Evolutionary conservation across 2,329 filamentous ascomycete species (phyloP).

Genomic region (Fusarium anthophilum): DNA sequence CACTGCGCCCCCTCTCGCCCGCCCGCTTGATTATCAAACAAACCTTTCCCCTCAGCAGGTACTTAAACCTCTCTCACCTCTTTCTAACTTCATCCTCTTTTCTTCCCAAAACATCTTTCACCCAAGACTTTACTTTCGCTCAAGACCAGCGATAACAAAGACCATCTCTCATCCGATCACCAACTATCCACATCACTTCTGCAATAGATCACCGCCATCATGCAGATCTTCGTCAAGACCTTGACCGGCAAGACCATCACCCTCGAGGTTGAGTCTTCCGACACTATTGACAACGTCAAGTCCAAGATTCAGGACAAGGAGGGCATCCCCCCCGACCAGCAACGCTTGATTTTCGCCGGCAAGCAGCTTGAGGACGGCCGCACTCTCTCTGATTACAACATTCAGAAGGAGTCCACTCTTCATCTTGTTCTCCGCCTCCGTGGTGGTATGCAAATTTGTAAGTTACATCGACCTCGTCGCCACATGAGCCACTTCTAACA

Average conservation of each 20-base stretch:
- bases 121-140: constrained; percentile 6
- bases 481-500: constrained; percentile 24
- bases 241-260: constrained; percentile 75
- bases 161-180: constrained; percentile 10
- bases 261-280: constrained; percentile 81
- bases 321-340: constrained; percentile 95
- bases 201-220: constrained; percentile 58
- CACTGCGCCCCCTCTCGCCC: constrained; percentile 39
- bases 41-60: constrained; percentile 30
- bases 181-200: constrained; percentile 37
- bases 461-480: constrained; percentile 37
- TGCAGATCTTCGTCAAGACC: constrained; percentile 99
- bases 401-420: constrained; percentile 73
- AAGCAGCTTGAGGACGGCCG: constrained; percentile 95
- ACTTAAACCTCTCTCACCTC: constrained; percentile 46
- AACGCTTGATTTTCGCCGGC: constrained; percentile 94
- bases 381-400: constrained; percentile 65
- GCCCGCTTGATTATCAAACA: constrained; percentile 40
- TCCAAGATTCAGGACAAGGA: constrained; percentile 99
- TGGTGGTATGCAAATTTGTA: constrained; percentile 73
- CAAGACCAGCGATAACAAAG: constrained; percentile 15
- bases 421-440: constrained; percentile 79
- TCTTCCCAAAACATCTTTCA: constrained; percentile 25
- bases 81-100: constrained; percentile 21
- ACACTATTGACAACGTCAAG: constrained; percentile 98